phyloP scores from a whole-genome alignment of 106 monocot species.

The Xerophyta viscosa region DNA sequence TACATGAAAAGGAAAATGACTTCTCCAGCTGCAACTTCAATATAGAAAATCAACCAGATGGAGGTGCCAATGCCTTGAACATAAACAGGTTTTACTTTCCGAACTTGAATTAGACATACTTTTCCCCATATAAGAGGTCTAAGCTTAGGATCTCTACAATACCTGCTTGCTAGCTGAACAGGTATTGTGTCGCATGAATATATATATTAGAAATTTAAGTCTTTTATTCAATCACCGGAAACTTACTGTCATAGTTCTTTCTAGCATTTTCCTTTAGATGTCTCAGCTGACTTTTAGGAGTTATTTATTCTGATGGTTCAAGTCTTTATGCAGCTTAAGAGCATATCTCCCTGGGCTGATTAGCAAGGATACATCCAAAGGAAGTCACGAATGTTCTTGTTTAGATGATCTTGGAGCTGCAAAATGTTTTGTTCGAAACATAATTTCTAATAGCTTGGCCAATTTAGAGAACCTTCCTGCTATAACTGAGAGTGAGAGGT shows the following conservation, averaged over 20 bases:
- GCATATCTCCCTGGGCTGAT: conserved; percentile 22
- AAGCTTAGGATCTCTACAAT: neutral
- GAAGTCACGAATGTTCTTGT: conserved; percentile 13
- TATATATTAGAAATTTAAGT: no score
- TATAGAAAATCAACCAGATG: conserved; percentile 72
- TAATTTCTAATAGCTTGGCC: conserved; percentile 53
- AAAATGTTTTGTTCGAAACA: conserved; percentile 26
- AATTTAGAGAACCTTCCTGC: conserved; percentile 31
- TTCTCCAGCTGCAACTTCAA: conserved; percentile 14
- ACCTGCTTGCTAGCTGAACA: no score
- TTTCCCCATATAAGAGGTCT: no score
- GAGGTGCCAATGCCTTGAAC: conserved; percentile 85
- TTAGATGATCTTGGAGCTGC: conserved; percentile 18
- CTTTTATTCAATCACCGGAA: no score
- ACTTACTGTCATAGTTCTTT: neutral
- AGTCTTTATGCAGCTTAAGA: conserved; percentile 60
- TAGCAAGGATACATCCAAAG: conserved; percentile 16
- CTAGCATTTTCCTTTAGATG: no score
- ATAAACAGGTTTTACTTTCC: conserved; percentile 54
- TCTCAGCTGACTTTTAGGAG: no score
- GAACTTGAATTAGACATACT: neutral
- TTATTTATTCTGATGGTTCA: no score
- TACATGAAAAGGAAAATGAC: conserved; percentile 12
- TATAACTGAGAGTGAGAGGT: conserved; percentile 19
- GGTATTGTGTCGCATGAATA: no score